These are phyloP conservation scores for Hyaloscypha variabilis DNA, from an alignment of 495 filamentous ascomycete species.

Conservation along the genomic window DNA sequence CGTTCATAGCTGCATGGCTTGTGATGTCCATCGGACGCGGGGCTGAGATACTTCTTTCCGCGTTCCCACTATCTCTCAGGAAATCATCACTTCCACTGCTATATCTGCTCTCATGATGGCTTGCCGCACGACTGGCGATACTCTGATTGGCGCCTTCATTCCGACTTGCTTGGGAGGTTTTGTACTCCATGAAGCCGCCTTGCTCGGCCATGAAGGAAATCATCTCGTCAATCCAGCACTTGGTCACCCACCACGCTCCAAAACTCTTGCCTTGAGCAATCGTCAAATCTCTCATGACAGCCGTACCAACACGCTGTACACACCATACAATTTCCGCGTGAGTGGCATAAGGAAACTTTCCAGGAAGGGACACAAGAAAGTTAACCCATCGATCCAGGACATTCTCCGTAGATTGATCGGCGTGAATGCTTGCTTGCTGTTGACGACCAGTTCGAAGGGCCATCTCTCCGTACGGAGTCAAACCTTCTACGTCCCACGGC, in stretches of 20 bases:
- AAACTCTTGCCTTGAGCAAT: constrained; percentile 83
- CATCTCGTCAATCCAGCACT: constrained; percentile 97
- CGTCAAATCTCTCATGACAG: constrained; percentile 78
- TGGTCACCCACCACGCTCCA: constrained; percentile 97
- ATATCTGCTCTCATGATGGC: constrained; percentile 37
- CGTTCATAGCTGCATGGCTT: constrained; percentile 36
- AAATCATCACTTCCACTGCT: constrained; percentile 47
- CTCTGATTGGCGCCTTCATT: constrained; percentile 16
- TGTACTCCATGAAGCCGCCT: constrained; percentile 82
- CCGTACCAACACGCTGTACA: constrained; percentile 67
- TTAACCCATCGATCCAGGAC: constrained; percentile 84
- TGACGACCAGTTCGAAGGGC: constrained; percentile 43
- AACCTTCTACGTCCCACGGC: constrained; percentile 55
- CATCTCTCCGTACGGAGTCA: constrained; percentile 56
- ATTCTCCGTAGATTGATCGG: constrained; percentile 53
- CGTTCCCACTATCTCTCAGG: constrained; percentile 19
- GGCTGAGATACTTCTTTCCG: constrained; percentile 19
- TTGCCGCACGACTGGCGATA: constrained; percentile 36
- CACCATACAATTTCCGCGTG: constrained; percentile 69
- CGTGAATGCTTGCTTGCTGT: constrained; percentile 31
- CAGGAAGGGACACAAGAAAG: constrained; percentile 75
- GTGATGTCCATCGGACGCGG: constrained; percentile 32
- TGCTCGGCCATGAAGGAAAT: constrained; percentile 87
- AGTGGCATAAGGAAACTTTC: constrained; percentile 71
- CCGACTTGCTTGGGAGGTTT: constrained; percentile 22